Base-by-base conservation (phyloP, 306 rosid species). In the Begonia fuchsioides region DNA sequence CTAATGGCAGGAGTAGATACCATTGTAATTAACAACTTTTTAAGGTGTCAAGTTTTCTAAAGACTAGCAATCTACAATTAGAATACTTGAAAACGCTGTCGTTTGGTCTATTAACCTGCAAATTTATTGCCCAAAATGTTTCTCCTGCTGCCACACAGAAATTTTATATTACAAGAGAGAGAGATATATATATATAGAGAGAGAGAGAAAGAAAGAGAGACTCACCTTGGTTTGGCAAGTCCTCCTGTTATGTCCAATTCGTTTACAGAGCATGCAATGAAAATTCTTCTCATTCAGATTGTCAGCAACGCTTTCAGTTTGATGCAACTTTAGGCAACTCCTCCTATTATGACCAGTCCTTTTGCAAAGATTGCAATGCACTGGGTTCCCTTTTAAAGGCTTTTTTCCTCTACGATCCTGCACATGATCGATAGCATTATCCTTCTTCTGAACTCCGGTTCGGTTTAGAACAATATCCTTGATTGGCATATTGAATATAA, bases 361-460 rank as follows among this genome's bases (percentile, higher is more conserved):
- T 54, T 54, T 54, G 39, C 49, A 54, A 17, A 54, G 6, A 43
- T 54, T 54, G 58, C 48, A 54, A 43, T 41, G 58, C 47, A 41
- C 49, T 13, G 39, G 49, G 26, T 38, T 41, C 49, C 49, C 58
- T 40, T 54, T 54, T 10, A 54, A 41, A 13, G 49, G 49, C 49
- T 43, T 54, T 43, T 41, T 54, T 13, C 58, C 43, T 9, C 12
- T 12, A 6, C n/a, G 38, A 40, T 43, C 58, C 8, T 6, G 49
- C 2, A 54, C 49, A 41, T 54, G n/a, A 18, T 54, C 8, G 13
- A 19, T 1, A 16, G 9, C 39, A 41, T 54, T 54, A 12, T 54
- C 49, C 39, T 17, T 35, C 10, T 48, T 16, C 35, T 16, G 38
- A 19, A 17, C 46, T 39, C 40, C 57, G 11, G 47, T 18, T 53